Evolutionary conservation across 1,139 yeast species (phyloP), one percentile per base, ranked within the genome.

Genomic region (Arxiozyma slooffiae): DNA sequence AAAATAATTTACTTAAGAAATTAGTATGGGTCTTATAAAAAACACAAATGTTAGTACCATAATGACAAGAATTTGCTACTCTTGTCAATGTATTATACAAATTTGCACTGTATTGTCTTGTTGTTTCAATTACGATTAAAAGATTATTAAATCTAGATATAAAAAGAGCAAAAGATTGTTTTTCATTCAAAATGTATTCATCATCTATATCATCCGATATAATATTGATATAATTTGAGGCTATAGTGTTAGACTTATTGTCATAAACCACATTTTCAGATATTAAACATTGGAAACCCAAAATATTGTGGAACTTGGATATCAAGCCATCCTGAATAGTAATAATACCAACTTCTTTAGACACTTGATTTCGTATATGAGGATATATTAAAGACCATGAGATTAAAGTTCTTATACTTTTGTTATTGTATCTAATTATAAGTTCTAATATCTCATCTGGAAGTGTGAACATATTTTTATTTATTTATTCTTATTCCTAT

Each of bases 1-100:
- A 61, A 48, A 62, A 62, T 38, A 62, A 41, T 48, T 58, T 57
- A 46, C 64, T 60, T 46, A 62, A 41, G 41, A 55, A 62, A 48
- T 62, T 61, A 17, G 47, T 47, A 1, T 49, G 48, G n/a, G 60
- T 62, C 26, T 56, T 52, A 50, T 60, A 62, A 6, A 62, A 50
- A 9, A 62, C 46, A 49, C 58, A 58, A 14, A 62, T 44, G 36
- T 55, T 57, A 7, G 60, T 53, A 16, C 53, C 53, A 2, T 40
- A 26, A 6, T 38, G 34, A 37, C 56, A 52, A 2, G 43, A 36
- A 18, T 49, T 49, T 5, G 56, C 59, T 8, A 62, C 46, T 17
- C 54, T 50, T 8, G 53, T 47, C 18, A 61, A 24, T 11, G 50
- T 18, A 8, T 38, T 11, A 14, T 50, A 20, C 26, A 57, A 48